phyloP scores from a whole-genome alignment of 2,329 filamentous ascomycete genomes.

The Diplodia seriata region DNA sequence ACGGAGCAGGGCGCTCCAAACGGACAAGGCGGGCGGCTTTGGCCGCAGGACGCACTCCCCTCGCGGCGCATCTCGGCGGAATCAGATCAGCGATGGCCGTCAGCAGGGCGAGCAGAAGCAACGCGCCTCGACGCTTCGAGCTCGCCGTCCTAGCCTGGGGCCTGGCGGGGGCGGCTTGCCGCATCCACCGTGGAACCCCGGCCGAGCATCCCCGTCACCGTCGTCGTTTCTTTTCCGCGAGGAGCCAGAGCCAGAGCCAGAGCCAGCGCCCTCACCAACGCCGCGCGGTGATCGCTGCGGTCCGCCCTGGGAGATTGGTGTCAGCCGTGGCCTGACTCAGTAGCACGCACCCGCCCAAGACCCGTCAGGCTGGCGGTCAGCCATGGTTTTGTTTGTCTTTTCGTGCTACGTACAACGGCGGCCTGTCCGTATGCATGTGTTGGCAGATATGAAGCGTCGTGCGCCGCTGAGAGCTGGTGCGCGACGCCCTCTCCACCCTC shows the following conservation, averaged over 20 bases:
- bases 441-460: conserved; percentile 21
- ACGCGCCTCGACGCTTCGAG: conserved; percentile 11
- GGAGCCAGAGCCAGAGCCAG: too few species aligned
- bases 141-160: conserved; percentile 1
- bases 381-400: conserved; percentile 24
- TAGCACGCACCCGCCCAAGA: conserved; percentile 5
- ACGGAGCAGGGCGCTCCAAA: conserved; percentile 12
- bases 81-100: conserved; percentile 27
- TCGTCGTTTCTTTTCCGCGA: conserved; percentile 16
- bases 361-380: conserved; percentile 20
- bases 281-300: conserved; percentile 13
- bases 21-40: conserved; percentile 11
- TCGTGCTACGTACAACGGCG: conserved; percentile 26
- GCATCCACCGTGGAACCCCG: conserved; percentile 25
- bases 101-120: conserved; percentile 22
- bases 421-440: conserved; percentile 26
- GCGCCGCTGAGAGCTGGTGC: conserved; percentile 1
- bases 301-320: conserved; percentile 9
- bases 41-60: conserved; percentile 10
- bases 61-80: conserved; percentile 25
- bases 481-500: conserved; percentile 25
- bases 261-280: not conserved
- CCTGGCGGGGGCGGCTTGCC: conserved; percentile 19
- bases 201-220: conserved; percentile 19
- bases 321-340: conserved; percentile 27